These are phyloP conservation scores for Lasiodiplodia hormozganensis DNA, from an alignment of 2,329 filamentous ascomycete genomes.

Conservation along the genomic window DNA sequence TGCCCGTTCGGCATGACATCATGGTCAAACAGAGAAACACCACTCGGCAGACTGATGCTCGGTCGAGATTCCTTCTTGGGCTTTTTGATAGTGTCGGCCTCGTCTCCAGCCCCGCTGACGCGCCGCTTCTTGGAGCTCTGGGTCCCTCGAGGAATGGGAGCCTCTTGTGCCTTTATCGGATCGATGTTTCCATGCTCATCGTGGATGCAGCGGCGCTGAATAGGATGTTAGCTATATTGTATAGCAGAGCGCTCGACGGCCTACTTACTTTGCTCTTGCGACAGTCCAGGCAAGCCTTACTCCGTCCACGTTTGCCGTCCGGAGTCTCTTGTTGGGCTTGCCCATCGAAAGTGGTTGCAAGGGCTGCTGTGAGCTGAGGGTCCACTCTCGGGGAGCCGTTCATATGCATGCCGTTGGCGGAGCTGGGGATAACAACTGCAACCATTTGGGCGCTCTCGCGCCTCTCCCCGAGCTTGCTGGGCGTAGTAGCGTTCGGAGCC, in stretches of 20 bases:
- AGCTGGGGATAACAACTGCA: constrained; percentile 23
- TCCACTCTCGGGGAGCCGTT: constrained; percentile 36
- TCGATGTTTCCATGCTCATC: constrained; percentile 70
- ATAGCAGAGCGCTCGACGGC: neutral
- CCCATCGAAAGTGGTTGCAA: constrained; percentile 31
- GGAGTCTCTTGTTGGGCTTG: constrained; percentile 42
- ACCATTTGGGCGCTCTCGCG: constrained; percentile 27
- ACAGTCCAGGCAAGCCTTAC: constrained; percentile 71
- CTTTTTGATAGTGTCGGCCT: constrained; percentile 28
- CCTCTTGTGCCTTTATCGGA: constrained; percentile 67
- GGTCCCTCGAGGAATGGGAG: constrained; percentile 65
- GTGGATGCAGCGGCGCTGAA: constrained; percentile 69
- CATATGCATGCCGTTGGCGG: neutral
- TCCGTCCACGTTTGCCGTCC: constrained; percentile 63
- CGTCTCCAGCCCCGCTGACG: constrained; percentile 36
- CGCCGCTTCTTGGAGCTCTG: constrained; percentile 63
- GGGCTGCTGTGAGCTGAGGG: constrained; percentile 28
- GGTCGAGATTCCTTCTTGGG: constrained; percentile 18
- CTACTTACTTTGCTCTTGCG: constrained; percentile 69
- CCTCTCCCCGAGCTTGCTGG: constrained; percentile 8
- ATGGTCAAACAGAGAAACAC: constrained; percentile 7
- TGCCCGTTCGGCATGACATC: constrained; percentile 7
- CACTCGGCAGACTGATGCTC: constrained; percentile 9
- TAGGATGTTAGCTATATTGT: constrained; percentile 34
- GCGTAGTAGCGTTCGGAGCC: constrained; percentile 5